phyloP scores from a whole-genome alignment of 257 asterid genomes.

The Primulina eburnea region DNA sequence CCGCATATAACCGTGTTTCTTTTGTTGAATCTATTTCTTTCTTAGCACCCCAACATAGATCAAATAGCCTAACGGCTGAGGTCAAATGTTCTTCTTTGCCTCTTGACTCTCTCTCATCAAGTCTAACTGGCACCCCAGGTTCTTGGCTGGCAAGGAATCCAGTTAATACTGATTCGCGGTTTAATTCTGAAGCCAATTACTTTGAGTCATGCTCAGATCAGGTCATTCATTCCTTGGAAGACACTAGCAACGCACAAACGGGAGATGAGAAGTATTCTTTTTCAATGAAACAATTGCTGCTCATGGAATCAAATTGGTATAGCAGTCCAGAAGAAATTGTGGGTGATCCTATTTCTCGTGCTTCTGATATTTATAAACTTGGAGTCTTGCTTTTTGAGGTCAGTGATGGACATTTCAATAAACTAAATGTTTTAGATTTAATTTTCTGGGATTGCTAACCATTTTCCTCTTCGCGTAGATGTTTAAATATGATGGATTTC shows the following conservation, averaged over 20 bases:
- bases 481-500: neutral
- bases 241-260: slow-evolving; percentile 28
- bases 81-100: slow-evolving; percentile 38
- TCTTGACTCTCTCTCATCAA: slow-evolving; percentile 17
- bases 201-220: slow-evolving; percentile 40
- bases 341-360: slow-evolving; percentile 52
- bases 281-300: slow-evolving; percentile 81
- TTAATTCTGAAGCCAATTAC: slow-evolving; percentile 42
- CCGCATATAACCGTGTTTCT: slow-evolving; percentile 68
- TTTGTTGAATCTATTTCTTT: slow-evolving; percentile 83
- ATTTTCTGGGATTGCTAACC: neutral
- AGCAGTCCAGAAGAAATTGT: slow-evolving; percentile 71
- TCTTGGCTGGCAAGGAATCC: slow-evolving; percentile 26
- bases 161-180: slow-evolving; percentile 31
- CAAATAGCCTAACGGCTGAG: slow-evolving; percentile 43
- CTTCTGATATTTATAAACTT: slow-evolving; percentile 85
- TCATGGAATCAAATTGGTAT: slow-evolving; percentile 86
- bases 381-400: slow-evolving; percentile 98
- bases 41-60: slow-evolving; percentile 58
- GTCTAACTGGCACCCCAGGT: slow-evolving; percentile 25
- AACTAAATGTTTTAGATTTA: neutral
- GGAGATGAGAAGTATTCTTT: slow-evolving; percentile 59
- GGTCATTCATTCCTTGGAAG: slow-evolving; percentile 33
- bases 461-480: neutral
- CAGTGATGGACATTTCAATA: slow-evolving; percentile 12